Evolutionary conservation across 768 basidiomycete genomes (phyloP).

Genomic region (Lactarius hatsudake): DNA sequence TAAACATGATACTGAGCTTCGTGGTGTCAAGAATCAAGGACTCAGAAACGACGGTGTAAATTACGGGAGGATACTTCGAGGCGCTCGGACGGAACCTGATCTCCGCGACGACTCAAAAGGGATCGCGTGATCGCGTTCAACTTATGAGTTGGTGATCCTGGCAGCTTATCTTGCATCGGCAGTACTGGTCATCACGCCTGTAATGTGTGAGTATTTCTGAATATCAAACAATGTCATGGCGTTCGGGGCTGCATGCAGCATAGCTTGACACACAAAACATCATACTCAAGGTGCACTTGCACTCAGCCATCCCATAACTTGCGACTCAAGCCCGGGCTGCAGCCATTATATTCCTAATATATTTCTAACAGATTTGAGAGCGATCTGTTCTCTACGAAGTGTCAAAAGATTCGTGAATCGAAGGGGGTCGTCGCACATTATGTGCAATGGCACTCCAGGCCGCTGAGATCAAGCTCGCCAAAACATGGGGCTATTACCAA

Average conservation of each 20-base stretch:
- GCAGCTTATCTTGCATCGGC: too few species aligned
- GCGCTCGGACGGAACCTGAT: constrained; percentile 8
- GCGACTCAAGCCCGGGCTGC: too few species aligned
- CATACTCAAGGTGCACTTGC: too few species aligned
- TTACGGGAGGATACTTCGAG: background rate
- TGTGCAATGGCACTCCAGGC: too few species aligned
- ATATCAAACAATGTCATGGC: constrained; percentile 6
- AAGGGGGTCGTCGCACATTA: background rate
- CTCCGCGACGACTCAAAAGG: too few species aligned
- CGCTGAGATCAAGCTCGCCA: background rate
- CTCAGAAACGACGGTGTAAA: background rate
- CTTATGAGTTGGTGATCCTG: background rate
- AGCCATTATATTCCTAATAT: too few species aligned
- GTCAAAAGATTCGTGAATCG: background rate
- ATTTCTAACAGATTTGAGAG: too few species aligned
- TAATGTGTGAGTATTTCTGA: constrained; percentile 19
- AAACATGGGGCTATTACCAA: constrained; percentile 16
- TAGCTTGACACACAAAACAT: background rate
- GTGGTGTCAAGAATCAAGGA: background rate
- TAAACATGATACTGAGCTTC: background rate
- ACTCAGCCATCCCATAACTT: too few species aligned
- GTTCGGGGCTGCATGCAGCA: too few species aligned
- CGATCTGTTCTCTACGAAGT: background rate
- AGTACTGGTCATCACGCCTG: background rate
- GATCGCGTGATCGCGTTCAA: background rate